Base-by-base conservation (phyloP, 305 asterid genomes). In the Fraxinus ornus region DNA sequence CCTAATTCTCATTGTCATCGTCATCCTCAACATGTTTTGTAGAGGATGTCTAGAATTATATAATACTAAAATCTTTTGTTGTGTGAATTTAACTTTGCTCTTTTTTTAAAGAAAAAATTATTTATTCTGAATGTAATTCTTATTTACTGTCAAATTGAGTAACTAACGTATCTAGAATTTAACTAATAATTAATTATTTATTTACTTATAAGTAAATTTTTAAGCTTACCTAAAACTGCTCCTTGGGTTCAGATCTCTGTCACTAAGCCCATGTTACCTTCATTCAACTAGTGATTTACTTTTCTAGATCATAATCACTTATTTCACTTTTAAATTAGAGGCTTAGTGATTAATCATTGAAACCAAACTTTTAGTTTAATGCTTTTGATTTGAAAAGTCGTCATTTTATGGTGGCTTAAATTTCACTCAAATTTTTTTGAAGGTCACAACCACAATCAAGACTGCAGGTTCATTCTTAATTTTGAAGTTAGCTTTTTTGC, bases 351-450 rank as follows among this genome's bases (percentile, higher is more conserved):
- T 47, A 47, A 79, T 79, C 12, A 66, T 36, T 39, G 21, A 79
- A 64, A 36, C 12, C 41, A 4, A 33, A 8, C 74, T 64, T 37
- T 7, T 37, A 35, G 75, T 79, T 79, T 64, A 1, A 26, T 60
- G 36, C 44, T 77, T 33, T 21, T 21, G 75, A 37, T 39, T 73
- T 32, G 7, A 24, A 75, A 75, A 33, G 26, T 33, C 44, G 35
- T 44, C 36, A 76, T 26, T 35, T 80, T 26, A 39, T 78, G 15
- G 76, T 73, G 83, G 37, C 83, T 83, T 83, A 4, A 83, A 55
- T 70, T 36, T 70, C 76, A 84, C 84, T 80, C 83, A 32, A 79
- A 60, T 9, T 5, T 15, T 7, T 19, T 33, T 66, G 78, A 77
- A 77, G 26, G 62, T 71, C 62, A 79, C 30, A 79, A 75, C 2